Percentiles rank a stretch among this genome's conserved stretches.
phyloP scores from a whole-genome alignment of 192 early-diverging fungal genomes.

The Mortierella alpina region DNA sequence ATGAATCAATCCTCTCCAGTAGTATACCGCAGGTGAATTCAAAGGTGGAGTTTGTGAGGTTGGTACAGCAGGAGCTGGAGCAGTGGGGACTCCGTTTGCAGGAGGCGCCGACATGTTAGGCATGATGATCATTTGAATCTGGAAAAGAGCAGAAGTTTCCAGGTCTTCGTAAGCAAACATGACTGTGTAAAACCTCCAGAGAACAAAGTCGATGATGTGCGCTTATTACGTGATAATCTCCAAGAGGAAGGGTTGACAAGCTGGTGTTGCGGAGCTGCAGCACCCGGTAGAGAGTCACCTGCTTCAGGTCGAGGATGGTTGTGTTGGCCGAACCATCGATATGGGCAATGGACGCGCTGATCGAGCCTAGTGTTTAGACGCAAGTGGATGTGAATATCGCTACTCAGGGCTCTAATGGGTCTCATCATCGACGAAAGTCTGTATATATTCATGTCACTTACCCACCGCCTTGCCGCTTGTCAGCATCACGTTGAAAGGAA shows the following conservation, averaged over 20 bases:
- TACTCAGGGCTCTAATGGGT: background rate
- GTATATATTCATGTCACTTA: background rate
- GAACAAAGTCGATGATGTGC: background rate
- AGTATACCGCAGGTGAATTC: background rate
- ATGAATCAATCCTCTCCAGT: constrained; percentile 10
- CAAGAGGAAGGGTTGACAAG: background rate
- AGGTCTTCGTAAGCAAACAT: background rate
- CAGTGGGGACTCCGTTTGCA: background rate
- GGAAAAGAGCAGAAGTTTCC: background rate
- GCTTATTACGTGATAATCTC: constrained; percentile 9
- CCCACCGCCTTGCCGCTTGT: background rate
- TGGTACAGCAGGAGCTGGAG: background rate
- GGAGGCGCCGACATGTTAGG: background rate
- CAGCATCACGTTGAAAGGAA: background rate
- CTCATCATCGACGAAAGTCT: background rate
- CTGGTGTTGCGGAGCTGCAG: background rate
- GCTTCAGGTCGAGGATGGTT: constrained; percentile 4
- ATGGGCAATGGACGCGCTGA: background rate
- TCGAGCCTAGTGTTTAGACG: background rate
- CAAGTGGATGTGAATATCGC: too few species aligned
- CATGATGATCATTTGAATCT: constrained; percentile 5
- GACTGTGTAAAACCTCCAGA: background rate
- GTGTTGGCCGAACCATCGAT: constrained; percentile 14
- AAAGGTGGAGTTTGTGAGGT: background rate
- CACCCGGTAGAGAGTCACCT: background rate